These are phyloP conservation scores for Russula vinacea DNA, from an alignment of 768 basidiomycete species.

Conservation along the genomic window DNA sequence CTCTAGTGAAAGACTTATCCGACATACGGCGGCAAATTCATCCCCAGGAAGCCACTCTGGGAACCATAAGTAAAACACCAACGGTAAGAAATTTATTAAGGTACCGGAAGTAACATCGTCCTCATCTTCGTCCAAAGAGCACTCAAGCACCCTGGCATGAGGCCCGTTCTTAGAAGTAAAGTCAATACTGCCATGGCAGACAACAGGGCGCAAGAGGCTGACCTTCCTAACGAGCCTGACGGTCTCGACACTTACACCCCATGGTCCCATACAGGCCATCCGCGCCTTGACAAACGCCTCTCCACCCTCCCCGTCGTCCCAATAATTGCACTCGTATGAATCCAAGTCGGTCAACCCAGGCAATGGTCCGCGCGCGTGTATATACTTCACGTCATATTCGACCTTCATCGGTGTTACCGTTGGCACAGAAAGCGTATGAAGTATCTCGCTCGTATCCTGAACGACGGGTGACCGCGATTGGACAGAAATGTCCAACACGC, in stretches of 20 bases:
- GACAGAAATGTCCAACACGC: slow-evolving; percentile 78
- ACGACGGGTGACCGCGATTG: slow-evolving; percentile 48
- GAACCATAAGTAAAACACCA: slow-evolving; percentile 4
- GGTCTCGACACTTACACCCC: slow-evolving; percentile 50
- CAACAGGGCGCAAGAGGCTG: slow-evolving; percentile 26
- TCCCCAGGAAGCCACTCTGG: slow-evolving; percentile 66
- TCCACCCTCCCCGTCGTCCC: slow-evolving; percentile 50
- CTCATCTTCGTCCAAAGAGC: slow-evolving; percentile 47
- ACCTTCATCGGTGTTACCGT: slow-evolving; percentile 60
- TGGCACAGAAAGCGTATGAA: slow-evolving; percentile 65
- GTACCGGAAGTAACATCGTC: slow-evolving; percentile 47
- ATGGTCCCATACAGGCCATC: slow-evolving; percentile 55
- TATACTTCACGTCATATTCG: slow-evolving; percentile 54
- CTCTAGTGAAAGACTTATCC: slow-evolving; percentile 45
- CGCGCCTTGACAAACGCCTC: slow-evolving; percentile 56
- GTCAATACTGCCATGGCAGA: slow-evolving; percentile 9
- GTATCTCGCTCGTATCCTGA: slow-evolving; percentile 51
- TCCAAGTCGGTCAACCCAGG: slow-evolving; percentile 51
- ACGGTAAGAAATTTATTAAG: neutral
- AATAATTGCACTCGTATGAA: slow-evolving; percentile 51
- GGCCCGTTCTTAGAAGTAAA: slow-evolving; percentile 40
- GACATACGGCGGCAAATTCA: slow-evolving; percentile 55
- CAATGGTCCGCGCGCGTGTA: slow-evolving; percentile 42
- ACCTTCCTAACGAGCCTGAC: slow-evolving; percentile 52
- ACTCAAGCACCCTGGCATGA: slow-evolving; percentile 49